Percentiles rank a stretch among this genome's conserved stretches.
Evolutionary conservation across 2,329 filamentous ascomycete genomes (phyloP).

Genomic region (Fusarium guadeloupense): DNA sequence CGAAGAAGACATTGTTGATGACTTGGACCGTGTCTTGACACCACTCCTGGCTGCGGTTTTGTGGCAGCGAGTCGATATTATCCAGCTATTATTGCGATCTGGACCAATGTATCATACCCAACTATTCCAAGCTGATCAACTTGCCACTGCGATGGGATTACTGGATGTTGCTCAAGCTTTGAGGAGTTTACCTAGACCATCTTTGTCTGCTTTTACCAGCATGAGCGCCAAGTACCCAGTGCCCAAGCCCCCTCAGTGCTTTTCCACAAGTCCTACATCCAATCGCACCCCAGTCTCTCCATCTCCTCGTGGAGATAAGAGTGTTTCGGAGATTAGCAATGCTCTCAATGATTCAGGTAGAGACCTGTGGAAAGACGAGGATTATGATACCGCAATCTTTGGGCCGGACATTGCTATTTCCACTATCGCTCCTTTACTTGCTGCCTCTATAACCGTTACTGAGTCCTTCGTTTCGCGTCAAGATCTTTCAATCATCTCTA

Average conservation of each 20-base stretch:
- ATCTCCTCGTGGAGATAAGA: not conserved
- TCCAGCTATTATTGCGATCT: conserved; percentile 33
- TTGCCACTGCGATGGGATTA: conserved; percentile 33
- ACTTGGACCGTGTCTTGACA: conserved; percentile 35
- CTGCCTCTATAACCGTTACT: not conserved
- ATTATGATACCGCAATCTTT: no score
- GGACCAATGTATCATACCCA: conserved; percentile 29
- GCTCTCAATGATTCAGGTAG: conserved; percentile 4
- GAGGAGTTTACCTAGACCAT: not conserved
- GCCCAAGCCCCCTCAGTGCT: not conserved
- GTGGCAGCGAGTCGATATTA: conserved; percentile 41
- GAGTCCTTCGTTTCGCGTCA: not conserved
- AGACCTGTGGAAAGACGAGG: not conserved
- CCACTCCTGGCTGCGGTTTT: conserved; percentile 43
- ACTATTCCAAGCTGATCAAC: conserved; percentile 33
- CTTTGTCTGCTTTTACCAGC: not conserved
- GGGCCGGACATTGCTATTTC: not conserved
- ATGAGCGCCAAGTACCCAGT: conserved; percentile 22
- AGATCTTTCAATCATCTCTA: not conserved
- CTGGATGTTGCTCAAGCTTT: conserved; percentile 34
- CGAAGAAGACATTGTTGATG: conserved; percentile 5
- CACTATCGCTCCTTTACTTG: not conserved
- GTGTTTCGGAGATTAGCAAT: conserved; percentile 30
- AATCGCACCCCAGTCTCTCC: not conserved
- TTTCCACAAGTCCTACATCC: not conserved